Evolutionary conservation across 2,329 filamentous ascomycete genomes (phyloP), one percentile per base, ranked within the genome.

Genomic region (Cordyceps cateniannulata): DNA sequence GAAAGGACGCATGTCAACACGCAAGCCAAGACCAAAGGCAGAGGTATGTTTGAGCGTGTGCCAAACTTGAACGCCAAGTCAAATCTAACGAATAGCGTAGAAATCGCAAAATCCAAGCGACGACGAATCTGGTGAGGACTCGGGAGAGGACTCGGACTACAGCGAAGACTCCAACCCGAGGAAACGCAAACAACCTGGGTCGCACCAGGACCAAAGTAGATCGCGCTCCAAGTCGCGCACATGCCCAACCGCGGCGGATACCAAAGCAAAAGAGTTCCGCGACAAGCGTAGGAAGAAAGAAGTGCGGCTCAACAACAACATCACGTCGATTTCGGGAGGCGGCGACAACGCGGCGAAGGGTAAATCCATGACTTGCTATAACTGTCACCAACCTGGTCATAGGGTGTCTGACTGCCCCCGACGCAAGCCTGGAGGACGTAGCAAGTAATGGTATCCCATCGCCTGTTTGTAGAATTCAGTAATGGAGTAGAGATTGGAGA

Each of bases 201-300:
- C 59, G 5, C 22, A 32, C 25, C 61, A 62, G 27, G 47, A 63
- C 38, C 64, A 63, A 62, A 69, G 65, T 52, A 69, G 71, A 55
- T 74, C 73, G 57, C 69, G 67, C 22, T 75, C 72, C 45, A 69
- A 68, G 44, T 74, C 72, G 32, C 69, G 63, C 27, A 62, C 70
- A 29, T 68, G 69, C 5, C 51, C 32, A 38, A 67, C 53, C 54
- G 22, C 63, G 14, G 70, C 74, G 62, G 68, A 62, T 45, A 27
- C 53, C 35, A 73, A 70, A 40, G 73, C 74, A 7, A 77, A 79
- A 64, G 77, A 84, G 65, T 71, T 86, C 20, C 81, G 83, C 8
- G 82, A 84, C 47, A 80, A 82, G 69, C 77, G 85, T 49, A 81
- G 83, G 67, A 85, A 85, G 71, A 88, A 87, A 70, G 84, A 88